A percentile compares a stretch with the other conserved stretches of the same genome.
These are phyloP conservation scores for Rosellinia necatrix DNA, from an alignment of 2,329 filamentous ascomycete species.

Conservation along the genomic window DNA sequence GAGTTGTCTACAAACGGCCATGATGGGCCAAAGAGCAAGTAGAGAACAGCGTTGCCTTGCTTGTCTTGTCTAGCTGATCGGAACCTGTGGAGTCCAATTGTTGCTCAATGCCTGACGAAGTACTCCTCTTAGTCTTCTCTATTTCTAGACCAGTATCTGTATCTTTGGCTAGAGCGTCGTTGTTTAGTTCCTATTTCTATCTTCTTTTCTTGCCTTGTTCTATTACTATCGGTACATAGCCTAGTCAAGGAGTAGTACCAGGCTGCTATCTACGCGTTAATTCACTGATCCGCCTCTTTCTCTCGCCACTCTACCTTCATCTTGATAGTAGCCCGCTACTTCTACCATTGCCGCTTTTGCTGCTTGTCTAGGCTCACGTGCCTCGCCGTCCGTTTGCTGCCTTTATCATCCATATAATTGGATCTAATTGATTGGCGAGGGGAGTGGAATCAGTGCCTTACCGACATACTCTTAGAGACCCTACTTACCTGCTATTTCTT, in stretches of 20 bases:
- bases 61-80: constrained; percentile 6
- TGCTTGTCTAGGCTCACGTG: constrained; percentile 23
- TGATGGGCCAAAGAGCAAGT: constrained; percentile 29
- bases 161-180: neutral
- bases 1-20: constrained; percentile 41
- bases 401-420: constrained; percentile 27
- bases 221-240: neutral
- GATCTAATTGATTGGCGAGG: constrained; percentile 27
- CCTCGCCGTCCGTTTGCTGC: constrained; percentile 40
- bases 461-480: constrained; percentile 14
- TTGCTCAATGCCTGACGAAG: constrained; percentile 12
- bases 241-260: too few species aligned
- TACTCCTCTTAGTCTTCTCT: constrained; percentile 8
- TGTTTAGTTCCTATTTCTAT: neutral
- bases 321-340: constrained; percentile 11
- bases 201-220: neutral
- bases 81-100: neutral
- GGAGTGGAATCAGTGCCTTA: constrained; percentile 9
- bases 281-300: neutral
- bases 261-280: too few species aligned
- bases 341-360: too few species aligned
- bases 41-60: constrained; percentile 6
- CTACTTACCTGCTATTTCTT: constrained; percentile 18
- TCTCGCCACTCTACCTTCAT: constrained; percentile 14
- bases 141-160: neutral